These are phyloP conservation scores for Epichloe bromicola DNA, from an alignment of 2,329 filamentous ascomycete species.

Conservation along the genomic window DNA sequence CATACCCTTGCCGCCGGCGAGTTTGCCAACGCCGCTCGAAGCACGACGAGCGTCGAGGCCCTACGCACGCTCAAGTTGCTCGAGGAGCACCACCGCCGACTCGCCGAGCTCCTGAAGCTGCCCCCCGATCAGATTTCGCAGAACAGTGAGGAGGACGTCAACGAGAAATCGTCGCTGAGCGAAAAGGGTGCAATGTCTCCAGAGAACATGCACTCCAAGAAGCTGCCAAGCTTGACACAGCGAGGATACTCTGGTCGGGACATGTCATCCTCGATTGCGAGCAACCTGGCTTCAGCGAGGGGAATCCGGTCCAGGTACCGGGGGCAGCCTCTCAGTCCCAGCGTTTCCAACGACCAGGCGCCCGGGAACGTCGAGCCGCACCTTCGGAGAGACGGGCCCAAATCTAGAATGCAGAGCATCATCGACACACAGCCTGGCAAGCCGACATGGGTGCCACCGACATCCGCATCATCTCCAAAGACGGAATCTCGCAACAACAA, in stretches of 20 bases:
- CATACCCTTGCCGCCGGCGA: slow-evolving; percentile 80
- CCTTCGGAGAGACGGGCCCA: slow-evolving; percentile 35
- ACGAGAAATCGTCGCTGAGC: slow-evolving; percentile 8
- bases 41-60: slow-evolving; percentile 57
- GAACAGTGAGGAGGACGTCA: slow-evolving; percentile 10
- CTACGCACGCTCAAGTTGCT: slow-evolving; percentile 73
- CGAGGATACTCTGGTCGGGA: slow-evolving; percentile 50
- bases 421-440: slow-evolving; percentile 39
- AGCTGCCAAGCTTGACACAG: slow-evolving; percentile 22
- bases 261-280: slow-evolving; percentile 71
- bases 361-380: slow-evolving; percentile 54
- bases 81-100: slow-evolving; percentile 73
- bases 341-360: slow-evolving; percentile 60
- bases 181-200: slow-evolving; percentile 15
- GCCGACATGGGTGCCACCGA: slow-evolving; percentile 40
- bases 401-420: slow-evolving; percentile 41
- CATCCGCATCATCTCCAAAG: slow-evolving; percentile 9
- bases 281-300: slow-evolving; percentile 72
- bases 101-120: slow-evolving; percentile 69
- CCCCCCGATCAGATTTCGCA: slow-evolving; percentile 37
- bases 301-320: slow-evolving; percentile 58
- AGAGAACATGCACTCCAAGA: slow-evolving; percentile 3
- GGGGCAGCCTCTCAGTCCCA: slow-evolving; percentile 58
- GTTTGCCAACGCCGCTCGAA: slow-evolving; percentile 70
- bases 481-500: slow-evolving; percentile 14